These are phyloP conservation scores for Pisolithus microcarpus DNA, from an alignment of 768 basidiomycete species.

Conservation along the genomic window DNA sequence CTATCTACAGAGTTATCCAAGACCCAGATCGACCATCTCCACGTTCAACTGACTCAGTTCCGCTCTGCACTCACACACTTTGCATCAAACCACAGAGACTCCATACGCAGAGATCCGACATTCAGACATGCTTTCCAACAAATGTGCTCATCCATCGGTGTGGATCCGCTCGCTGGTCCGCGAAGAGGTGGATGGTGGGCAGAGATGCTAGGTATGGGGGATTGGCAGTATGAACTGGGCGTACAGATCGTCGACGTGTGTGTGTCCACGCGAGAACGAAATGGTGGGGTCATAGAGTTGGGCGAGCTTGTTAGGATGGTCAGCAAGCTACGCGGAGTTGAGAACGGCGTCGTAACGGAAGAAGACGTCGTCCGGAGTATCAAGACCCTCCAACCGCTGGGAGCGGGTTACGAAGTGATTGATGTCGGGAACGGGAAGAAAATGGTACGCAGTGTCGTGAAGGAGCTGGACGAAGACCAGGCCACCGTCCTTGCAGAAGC, in stretches of 20 bases:
- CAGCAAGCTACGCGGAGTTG: constrained; percentile 63
- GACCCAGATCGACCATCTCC: constrained; percentile 70
- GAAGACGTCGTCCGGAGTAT: constrained; percentile 82
- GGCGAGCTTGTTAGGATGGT: constrained; percentile 76
- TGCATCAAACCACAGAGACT: constrained; percentile 73
- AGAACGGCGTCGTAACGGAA: constrained; percentile 66
- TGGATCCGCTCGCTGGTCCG: constrained; percentile 88
- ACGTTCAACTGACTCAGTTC: constrained; percentile 78
- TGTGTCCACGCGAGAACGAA: constrained; percentile 78
- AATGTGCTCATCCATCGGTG: constrained; percentile 92
- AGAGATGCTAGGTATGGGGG: constrained; percentile 78
- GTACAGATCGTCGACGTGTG: constrained; percentile 94
- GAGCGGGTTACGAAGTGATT: constrained; percentile 86
- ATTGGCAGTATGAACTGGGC: constrained; percentile 94
- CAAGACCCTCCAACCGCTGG: constrained; percentile 79
- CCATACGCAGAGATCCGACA: constrained; percentile 75
- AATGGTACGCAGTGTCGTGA: constrained; percentile 85
- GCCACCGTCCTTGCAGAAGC: constrained; percentile 73
- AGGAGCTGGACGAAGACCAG: constrained; percentile 87
- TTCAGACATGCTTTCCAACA: constrained; percentile 91
- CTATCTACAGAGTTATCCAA: constrained; percentile 75
- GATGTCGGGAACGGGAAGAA: constrained; percentile 60
- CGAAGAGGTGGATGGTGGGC: constrained; percentile 88
- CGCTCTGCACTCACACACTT: constrained; percentile 74
- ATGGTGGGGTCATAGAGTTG: constrained; percentile 91